Conservation (phyloP, 2,329 filamentous ascomycete species). For the Fusarium sp. region DNA sequence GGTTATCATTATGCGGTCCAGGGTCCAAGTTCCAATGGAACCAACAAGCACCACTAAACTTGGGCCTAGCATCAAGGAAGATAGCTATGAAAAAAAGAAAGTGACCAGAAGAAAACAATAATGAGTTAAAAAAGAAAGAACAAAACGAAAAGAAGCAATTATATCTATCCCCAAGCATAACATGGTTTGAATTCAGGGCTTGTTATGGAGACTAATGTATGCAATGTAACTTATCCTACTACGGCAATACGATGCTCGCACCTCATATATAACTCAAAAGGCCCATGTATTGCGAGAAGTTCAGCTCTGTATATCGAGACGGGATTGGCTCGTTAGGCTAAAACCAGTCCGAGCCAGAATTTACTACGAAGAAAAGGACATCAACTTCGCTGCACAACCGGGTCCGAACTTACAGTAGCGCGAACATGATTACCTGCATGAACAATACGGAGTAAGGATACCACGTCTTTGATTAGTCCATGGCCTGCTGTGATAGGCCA, state of each 20-base stretch:
- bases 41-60: constrained; percentile 9
- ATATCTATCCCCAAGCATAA: not conserved
- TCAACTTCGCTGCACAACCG: constrained; percentile 4
- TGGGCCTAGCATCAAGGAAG: constrained; percentile 13
- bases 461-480: constrained; percentile 13
- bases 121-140: not conserved
- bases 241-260: constrained; percentile 9
- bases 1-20: constrained; percentile 45
- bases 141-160: constrained; percentile 25
- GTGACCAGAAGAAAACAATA: constrained; percentile 5
- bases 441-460: constrained; percentile 1
- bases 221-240: constrained; percentile 4
- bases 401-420: constrained; percentile 20
- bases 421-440: constrained; percentile 44
- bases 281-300: not conserved
- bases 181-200: constrained; percentile 15
- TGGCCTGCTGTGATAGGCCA: constrained; percentile 27
- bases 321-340: constrained; percentile 15
- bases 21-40: constrained; percentile 17
- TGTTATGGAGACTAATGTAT: not conserved
- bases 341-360: not conserved
- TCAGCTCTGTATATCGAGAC: not conserved
- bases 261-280: constrained; percentile 7
- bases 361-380: not conserved
- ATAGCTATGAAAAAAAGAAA: not conserved